Base-by-base conservation (phyloP, 1,284 basidiomycete genomes). In the Abortiporus biennis region DNA sequence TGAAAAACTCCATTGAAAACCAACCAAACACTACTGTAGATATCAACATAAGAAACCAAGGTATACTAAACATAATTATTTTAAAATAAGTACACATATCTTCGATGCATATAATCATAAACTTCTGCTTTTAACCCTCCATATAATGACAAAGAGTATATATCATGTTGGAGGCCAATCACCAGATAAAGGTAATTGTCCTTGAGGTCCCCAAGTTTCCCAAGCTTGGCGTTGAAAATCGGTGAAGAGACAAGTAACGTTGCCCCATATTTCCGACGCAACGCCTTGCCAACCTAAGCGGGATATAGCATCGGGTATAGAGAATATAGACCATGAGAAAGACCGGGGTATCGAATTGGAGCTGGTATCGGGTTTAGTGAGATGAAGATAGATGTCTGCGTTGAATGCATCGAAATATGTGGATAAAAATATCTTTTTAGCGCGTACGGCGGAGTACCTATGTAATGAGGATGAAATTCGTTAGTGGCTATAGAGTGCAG, bases 381-480 rank as follows among this genome's bases (percentile, higher is more conserved):
- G 56, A 60, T 78, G 72, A 41, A 74, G 56, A 57, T 83, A 71
- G 36, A 85, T 68, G 54, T 85, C 77, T 15, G 80, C 76, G 54
- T 82, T 74, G 63, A 83, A 78, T 43, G 84, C 78, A 55, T 87
- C 83, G 54, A 81, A 85, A 52, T 85, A 86, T 46, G 74, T 75
- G 44, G 71, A 74, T 44, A 76, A 60, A 54, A 76, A 77, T 36
- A 72, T 57, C 24, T 65, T 62, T 47, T 54, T 63, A 37, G 72
- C 70, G 44, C 68, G 60, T 36, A 54, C 49, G 29, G 58, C 58
- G 40, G 65, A 65, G 39, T 67, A 64, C 51, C 72, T 72, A 20
- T 16, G 25, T 36, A 32, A 33, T 3, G 44, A 37, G 6, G n/a
- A 29, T 29, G 27, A 8, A 29, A n/a, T n/a, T n/a, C n/a, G n/a